A percentile compares a stretch with the other conserved stretches of the same genome.
These are phyloP conservation scores for Geotrichum restrictum DNA, from an alignment of 1,139 yeast genomes.

Conservation along the genomic window DNA sequence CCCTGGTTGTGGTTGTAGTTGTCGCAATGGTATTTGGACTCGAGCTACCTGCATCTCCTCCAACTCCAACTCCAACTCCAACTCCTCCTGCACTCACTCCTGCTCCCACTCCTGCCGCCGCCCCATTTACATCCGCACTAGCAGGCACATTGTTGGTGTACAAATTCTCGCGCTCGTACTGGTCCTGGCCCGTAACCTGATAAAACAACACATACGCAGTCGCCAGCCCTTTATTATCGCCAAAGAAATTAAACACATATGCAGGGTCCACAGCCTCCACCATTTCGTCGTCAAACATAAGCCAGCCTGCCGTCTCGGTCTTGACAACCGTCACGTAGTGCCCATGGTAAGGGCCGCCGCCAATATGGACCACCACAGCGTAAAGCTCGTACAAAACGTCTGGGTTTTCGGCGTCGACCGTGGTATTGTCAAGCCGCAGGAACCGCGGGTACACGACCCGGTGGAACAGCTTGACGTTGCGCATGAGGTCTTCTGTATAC, in stretches of 20 bases:
- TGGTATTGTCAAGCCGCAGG: constrained; percentile 70
- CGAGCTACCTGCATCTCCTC: not conserved
- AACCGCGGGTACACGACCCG: constrained; percentile 75
- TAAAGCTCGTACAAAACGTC: constrained; percentile 72
- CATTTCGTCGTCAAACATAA: constrained; percentile 89
- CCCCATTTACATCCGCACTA: not conserved
- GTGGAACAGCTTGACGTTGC: constrained; percentile 82
- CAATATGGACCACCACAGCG: constrained; percentile 87
- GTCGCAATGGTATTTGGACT: not conserved
- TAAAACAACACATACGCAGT: constrained; percentile 89
- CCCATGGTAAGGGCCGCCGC: constrained; percentile 97
- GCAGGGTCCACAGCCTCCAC: constrained; percentile 83
- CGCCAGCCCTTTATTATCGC: constrained; percentile 82
- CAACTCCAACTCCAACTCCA: not conserved
- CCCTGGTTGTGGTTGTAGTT: too few species aligned
- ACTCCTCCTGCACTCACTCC: not conserved
- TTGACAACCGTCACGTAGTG: constrained; percentile 88
- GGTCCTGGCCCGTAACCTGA: constrained; percentile 37
- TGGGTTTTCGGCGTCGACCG: constrained; percentile 48
- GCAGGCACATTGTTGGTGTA: constrained; percentile 6
- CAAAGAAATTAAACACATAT: constrained; percentile 81
- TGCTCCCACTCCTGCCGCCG: not conserved
- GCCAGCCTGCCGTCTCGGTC: constrained; percentile 77
- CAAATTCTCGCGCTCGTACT: constrained; percentile 11
- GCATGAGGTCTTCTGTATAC: constrained; percentile 75